Percentiles rank a stretch among this genome's conserved stretches.
These are phyloP conservation scores for Tylopilus intermedius DNA, from an alignment of 768 basidiomycete species.

Conservation along the genomic window DNA sequence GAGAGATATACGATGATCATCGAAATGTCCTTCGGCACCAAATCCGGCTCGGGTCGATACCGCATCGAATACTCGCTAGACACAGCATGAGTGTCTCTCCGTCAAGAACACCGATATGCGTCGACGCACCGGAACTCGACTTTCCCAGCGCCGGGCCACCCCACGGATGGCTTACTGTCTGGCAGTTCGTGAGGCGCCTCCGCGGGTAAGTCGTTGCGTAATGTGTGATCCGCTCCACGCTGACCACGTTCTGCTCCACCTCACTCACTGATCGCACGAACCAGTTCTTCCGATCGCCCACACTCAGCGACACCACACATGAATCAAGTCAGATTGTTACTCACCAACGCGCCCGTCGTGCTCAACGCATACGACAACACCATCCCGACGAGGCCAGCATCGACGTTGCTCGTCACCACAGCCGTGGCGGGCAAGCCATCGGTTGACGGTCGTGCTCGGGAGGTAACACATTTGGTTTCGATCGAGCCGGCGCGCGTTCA, in stretches of 20 bases:
- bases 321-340: constrained; percentile 15
- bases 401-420: constrained; percentile 70
- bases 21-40: constrained; percentile 72
- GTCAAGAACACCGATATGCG: neutral
- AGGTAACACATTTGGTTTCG: constrained; percentile 79
- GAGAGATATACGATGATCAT: constrained; percentile 53
- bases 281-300: constrained; percentile 54
- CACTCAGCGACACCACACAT: neutral
- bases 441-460: constrained; percentile 68
- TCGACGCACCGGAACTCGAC: constrained; percentile 67
- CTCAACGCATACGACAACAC: constrained; percentile 82
- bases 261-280: constrained; percentile 79
- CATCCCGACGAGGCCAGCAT: constrained; percentile 84
- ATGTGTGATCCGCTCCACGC: constrained; percentile 81
- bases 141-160: constrained; percentile 72
- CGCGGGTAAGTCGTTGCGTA: constrained; percentile 62
- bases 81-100: neutral
- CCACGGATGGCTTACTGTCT: constrained; percentile 44
- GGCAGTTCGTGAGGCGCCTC: constrained; percentile 75
- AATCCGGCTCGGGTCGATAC: constrained; percentile 77
- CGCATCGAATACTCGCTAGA: constrained; percentile 63
- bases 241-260: constrained; percentile 87
- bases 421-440: constrained; percentile 76
- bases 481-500: constrained; percentile 73
- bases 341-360: constrained; percentile 75